Evolutionary conservation across 345 rosid genomes (phyloP).

Genomic region (Mallotus nudiflorus): DNA sequence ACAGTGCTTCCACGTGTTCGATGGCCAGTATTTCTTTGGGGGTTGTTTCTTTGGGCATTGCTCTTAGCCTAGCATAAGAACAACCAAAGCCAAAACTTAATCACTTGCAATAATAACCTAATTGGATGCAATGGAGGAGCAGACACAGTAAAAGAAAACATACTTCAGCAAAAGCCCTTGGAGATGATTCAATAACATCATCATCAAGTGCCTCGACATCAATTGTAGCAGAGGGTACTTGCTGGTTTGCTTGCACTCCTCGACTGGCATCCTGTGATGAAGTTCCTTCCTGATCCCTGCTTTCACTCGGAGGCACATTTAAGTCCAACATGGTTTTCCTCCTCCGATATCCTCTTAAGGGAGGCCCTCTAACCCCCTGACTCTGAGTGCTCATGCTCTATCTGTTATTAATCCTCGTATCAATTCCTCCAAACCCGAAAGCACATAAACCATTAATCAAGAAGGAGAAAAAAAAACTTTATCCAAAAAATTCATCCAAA

Average conservation of each 20-base stretch:
- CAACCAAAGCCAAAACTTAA: not conserved
- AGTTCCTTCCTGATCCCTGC: slow-evolving; percentile 55
- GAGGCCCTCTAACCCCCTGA: slow-evolving; percentile 35
- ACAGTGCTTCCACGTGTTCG: slow-evolving; percentile 40
- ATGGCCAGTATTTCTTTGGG: slow-evolving; percentile 52
- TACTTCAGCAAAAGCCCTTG: slow-evolving; percentile 78
- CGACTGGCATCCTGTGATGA: slow-evolving; percentile 35
- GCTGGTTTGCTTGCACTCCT: slow-evolving; percentile 28
- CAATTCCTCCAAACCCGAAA: not conserved
- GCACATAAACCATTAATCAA: not conserved
- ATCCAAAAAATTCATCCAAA: not conserved
- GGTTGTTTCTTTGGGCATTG: slow-evolving; percentile 61
- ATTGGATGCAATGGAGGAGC: not conserved
- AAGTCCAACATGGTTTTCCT: slow-evolving; percentile 53
- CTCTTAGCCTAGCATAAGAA: slow-evolving; percentile 61
- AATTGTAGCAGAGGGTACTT: slow-evolving; percentile 41
- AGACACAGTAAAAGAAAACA: slow-evolving; percentile 14
- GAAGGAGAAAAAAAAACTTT: not conserved
- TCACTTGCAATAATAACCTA: not conserved
- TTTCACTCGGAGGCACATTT: slow-evolving; percentile 52
- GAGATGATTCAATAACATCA: slow-evolving; percentile 71
- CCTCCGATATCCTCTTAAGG: slow-evolving; percentile 50
- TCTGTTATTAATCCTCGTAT: not conserved
- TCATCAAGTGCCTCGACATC: slow-evolving; percentile 83
- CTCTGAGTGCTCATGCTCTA: slow-evolving; percentile 44